These are phyloP conservation scores for Trametopsis cervina DNA, from an alignment of 768 basidiomycete genomes.

Conservation along the genomic window DNA sequence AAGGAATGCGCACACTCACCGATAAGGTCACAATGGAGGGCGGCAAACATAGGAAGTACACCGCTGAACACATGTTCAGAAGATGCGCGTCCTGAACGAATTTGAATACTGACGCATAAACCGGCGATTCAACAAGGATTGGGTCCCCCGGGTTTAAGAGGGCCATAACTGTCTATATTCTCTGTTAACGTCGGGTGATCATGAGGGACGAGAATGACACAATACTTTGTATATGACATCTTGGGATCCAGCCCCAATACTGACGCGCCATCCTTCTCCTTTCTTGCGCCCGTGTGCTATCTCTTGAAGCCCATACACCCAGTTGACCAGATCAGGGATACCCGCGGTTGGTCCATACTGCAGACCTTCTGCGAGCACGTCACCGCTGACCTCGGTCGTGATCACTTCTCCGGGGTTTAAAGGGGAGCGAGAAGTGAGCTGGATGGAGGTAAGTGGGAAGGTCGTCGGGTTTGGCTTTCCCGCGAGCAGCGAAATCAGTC, in stretches of 20 bases:
- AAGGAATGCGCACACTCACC: conserved; percentile 31
- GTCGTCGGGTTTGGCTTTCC: conserved; percentile 87
- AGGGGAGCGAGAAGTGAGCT: conserved; percentile 37
- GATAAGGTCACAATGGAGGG: conserved; percentile 48
- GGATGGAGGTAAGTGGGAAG: conserved; percentile 84
- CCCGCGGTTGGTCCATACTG: conserved; percentile 82
- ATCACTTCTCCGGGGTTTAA: conserved; percentile 35
- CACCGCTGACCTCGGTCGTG: conserved; percentile 43
- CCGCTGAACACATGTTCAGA: conserved; percentile 36
- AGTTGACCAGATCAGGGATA: conserved; percentile 49
- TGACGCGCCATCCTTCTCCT: conserved; percentile 65
- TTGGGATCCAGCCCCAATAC: conserved; percentile 82
- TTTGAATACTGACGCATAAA: conserved; percentile 54
- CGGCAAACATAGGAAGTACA: conserved; percentile 57
- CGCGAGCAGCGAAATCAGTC: conserved; percentile 77
- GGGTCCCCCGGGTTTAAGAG: conserved; percentile 78
- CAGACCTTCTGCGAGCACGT: conserved; percentile 57
- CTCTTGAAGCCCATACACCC: conserved; percentile 72
- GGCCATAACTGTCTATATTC: conserved; percentile 57
- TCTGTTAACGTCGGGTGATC: neutral
- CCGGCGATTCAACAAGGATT: conserved; percentile 78
- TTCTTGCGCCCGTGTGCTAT: conserved; percentile 54
- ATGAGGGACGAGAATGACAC: neutral
- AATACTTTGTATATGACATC: conserved; percentile 83
- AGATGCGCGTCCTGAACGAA: conserved; percentile 8